Conservation (phyloP, 176 grass and related monocot species). For the Oryza officinalis region DNA sequence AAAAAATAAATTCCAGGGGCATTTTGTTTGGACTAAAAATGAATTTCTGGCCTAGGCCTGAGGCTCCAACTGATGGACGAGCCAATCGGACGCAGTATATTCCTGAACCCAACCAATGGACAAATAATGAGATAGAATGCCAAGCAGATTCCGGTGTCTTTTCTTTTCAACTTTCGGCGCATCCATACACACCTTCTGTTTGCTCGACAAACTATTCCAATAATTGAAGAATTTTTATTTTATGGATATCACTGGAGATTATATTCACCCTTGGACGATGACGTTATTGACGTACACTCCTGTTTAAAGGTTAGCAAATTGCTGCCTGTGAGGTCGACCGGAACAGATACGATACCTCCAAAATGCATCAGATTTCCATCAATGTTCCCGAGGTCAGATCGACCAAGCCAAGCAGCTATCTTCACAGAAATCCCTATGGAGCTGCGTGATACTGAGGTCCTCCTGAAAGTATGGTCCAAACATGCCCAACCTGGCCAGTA, state of each 20-base stretch:
- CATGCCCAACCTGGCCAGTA: background rate
- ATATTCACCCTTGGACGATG: background rate
- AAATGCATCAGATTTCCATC: background rate
- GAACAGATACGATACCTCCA: background rate
- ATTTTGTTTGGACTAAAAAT: background rate
- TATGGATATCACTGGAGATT: background rate
- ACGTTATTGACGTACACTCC: background rate
- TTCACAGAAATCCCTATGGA: background rate
- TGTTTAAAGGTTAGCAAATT: background rate
- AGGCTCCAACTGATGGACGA: background rate
- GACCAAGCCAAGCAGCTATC: background rate
- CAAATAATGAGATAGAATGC: background rate
- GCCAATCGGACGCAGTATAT: background rate
- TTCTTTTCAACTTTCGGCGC: conserved; percentile 4
- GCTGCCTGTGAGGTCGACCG: background rate
- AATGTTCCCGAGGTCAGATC: background rate
- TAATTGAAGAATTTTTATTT: background rate
- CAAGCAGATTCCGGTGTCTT: background rate
- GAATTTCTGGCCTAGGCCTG: background rate
- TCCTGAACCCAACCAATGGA: background rate
- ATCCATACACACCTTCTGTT: background rate
- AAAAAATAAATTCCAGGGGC: background rate
- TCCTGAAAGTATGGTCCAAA: background rate
- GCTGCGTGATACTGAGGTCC: background rate
- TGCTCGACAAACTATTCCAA: background rate